These are phyloP conservation scores for Aureobasidium sp. DNA, from an alignment of 2,329 filamentous ascomycete species.

Conservation along the genomic window DNA sequence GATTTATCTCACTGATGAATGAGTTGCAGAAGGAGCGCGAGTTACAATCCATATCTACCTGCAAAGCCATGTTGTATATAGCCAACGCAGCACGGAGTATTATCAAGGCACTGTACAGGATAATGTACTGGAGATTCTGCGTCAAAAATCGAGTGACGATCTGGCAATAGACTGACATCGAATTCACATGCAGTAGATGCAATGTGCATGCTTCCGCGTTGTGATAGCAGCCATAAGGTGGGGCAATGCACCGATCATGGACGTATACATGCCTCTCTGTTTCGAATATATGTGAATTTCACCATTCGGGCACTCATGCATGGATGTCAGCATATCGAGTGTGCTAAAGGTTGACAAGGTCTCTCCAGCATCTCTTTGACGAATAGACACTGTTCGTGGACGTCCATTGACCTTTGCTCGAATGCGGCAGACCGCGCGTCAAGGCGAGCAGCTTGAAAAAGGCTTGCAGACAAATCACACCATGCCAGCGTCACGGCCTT, in stretches of 20 bases:
- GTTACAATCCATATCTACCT: too few species aligned
- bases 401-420: background rate
- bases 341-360: background rate
- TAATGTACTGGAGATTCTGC: too few species aligned
- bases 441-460: background rate
- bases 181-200: background rate
- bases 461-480: background rate
- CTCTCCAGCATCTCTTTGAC: background rate
- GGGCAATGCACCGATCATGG: background rate
- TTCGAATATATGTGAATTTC: background rate
- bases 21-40: background rate
- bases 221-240: too few species aligned
- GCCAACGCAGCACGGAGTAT: background rate
- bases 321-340: background rate
- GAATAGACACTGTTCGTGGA: background rate
- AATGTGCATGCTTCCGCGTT: background rate
- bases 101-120: too few species aligned
- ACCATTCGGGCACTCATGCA: background rate
- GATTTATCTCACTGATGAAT: constrained; percentile 1
- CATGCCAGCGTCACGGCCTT: constrained; percentile 3
- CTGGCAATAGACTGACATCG: background rate
- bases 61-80: too few species aligned
- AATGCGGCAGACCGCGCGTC: background rate
- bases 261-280: background rate
- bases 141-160: background rate